A percentile compares a stretch with the other conserved stretches of the same genome.
These are phyloP conservation scores for Discostella pseudostelligera DNA, from an alignment of 108 stramenopile species.

Conservation along the genomic window DNA sequence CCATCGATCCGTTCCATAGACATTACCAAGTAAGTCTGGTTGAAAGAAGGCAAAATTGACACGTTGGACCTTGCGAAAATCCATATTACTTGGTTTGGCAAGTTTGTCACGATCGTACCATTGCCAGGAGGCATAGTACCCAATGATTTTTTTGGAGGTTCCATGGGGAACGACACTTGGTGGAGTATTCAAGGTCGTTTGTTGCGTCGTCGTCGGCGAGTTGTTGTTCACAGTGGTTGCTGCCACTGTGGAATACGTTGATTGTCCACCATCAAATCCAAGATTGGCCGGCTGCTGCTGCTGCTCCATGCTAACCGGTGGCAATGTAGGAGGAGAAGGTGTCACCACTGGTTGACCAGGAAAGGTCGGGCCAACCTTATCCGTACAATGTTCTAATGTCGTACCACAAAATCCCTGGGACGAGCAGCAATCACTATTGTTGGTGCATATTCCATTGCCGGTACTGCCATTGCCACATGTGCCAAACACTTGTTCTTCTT, in stretches of 20 bases:
- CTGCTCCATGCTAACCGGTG: background rate
- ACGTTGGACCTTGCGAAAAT: constrained; percentile 35
- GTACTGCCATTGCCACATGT: constrained; percentile 4
- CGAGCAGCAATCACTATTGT: background rate
- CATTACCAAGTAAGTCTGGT: constrained; percentile 20
- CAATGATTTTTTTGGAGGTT: constrained; percentile 28
- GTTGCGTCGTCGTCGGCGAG: background rate
- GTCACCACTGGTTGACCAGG: background rate
- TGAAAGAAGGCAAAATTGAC: constrained; percentile 47
- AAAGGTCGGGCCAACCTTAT: background rate
- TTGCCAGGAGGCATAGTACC: constrained; percentile 45
- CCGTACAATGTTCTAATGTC: constrained; percentile 2
- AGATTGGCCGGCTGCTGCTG: background rate
- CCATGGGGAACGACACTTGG: constrained; percentile 12
- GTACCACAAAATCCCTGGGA: background rate
- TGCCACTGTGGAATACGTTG: background rate
- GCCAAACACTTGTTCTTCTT: constrained; percentile 1
- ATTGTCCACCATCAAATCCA: constrained; percentile 2
- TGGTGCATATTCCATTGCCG: constrained; percentile 3
- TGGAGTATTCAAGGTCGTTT: background rate
- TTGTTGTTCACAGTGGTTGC: background rate
- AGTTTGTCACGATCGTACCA: constrained; percentile 42
- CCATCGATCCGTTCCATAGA: constrained; percentile 39
- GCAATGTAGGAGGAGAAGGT: too few species aligned
- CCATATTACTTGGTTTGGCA: constrained; percentile 36